A percentile compares a stretch with the other conserved stretches of the same genome.
Evolutionary conservation across 23 red algal species (phyloP).

Genomic region (Gracilaria caudata): DNA sequence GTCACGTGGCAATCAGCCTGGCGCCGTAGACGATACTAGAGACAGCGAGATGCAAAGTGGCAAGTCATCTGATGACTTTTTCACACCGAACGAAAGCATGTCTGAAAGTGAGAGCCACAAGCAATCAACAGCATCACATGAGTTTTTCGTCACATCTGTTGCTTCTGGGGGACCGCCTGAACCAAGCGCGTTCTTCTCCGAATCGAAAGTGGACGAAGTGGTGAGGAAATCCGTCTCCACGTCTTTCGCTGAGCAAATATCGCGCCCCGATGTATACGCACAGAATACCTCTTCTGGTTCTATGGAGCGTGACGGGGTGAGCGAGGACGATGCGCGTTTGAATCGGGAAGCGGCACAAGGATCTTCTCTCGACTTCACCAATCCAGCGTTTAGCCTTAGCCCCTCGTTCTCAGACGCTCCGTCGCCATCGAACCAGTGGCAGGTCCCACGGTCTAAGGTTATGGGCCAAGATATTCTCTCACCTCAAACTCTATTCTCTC

Average conservation of each 20-base stretch:
- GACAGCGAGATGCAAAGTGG: conserved; percentile 24
- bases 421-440: conserved; percentile 52
- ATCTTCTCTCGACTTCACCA: conserved; percentile 38
- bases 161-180: not conserved
- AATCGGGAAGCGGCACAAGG: not conserved
- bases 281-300: not conserved
- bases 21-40: not conserved
- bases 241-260: conserved; percentile 43
- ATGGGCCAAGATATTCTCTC: conserved; percentile 40
- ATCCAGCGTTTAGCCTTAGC: conserved; percentile 41
- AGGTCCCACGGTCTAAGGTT: conserved; percentile 16
- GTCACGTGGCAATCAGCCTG: not conserved
- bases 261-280: not conserved
- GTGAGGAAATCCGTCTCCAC: conserved; percentile 39
- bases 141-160: not conserved
- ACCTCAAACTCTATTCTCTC: conserved; percentile 45
- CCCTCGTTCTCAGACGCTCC: conserved; percentile 44
- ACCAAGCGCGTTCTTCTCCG: not conserved
- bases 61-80: conserved; percentile 47
- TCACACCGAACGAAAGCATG: conserved; percentile 39
- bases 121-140: not conserved
- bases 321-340: not conserved
- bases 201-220: conserved; percentile 35
- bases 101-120: conserved; percentile 23
- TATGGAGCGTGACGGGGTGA: not conserved